Evolutionary conservation across 805 yeast species (phyloP).

Genomic region (Candida tallmaniae): DNA sequence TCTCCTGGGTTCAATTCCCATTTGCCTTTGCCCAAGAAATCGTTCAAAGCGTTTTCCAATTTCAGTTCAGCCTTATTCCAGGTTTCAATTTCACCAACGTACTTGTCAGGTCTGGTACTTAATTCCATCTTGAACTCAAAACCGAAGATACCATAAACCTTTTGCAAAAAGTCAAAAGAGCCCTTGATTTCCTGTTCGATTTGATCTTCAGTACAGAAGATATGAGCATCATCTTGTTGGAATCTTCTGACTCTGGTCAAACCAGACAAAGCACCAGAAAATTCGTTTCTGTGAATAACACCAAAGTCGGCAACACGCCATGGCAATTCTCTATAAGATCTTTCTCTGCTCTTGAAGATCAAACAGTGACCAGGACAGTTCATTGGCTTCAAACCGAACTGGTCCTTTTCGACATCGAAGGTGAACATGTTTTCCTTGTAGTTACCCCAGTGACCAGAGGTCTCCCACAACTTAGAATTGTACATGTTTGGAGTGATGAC

Average conservation of each 20-base stretch:
- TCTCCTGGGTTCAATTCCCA: constrained; percentile 98
- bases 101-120: constrained; percentile 96
- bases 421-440: constrained; percentile 97
- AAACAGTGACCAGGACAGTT: constrained; percentile 92
- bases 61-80: constrained; percentile 91
- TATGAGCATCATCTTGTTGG: constrained; percentile 99
- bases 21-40: constrained; percentile 65
- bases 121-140: constrained; percentile 95
- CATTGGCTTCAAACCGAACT: constrained; percentile 92
- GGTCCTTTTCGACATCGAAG: constrained; percentile 94
- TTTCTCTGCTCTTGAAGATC: constrained; percentile 85
- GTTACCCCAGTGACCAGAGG: constrained; percentile 98
- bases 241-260: constrained; percentile 97
- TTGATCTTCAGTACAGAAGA: constrained; percentile 91
- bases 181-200: constrained; percentile 80
- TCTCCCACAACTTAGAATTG: constrained; percentile 96
- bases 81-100: constrained; percentile 87
- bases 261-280: constrained; percentile 85
- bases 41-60: constrained; percentile 75
- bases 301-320: constrained; percentile 99
- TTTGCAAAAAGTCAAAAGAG: constrained; percentile 80
- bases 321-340: constrained; percentile 95
- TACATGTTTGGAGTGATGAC: constrained; percentile 99
- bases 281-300: constrained; percentile 95
- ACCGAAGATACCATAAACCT: constrained; percentile 86